Conservation (phyloP, 2,329 filamentous ascomycete genomes). For the Scedosporium minutisporum region DNA sequence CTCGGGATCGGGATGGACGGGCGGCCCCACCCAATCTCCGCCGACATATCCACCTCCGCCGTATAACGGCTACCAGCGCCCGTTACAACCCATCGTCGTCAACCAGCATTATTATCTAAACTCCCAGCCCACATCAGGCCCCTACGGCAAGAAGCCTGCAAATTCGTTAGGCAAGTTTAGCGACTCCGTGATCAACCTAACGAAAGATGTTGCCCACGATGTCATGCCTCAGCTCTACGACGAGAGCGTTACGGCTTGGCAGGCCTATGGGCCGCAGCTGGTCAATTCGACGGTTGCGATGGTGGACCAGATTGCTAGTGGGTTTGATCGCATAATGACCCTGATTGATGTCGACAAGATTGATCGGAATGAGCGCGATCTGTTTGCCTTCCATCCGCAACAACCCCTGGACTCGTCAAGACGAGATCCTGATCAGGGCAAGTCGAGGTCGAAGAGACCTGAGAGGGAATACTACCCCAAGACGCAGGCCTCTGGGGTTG, state of each 20-base stretch:
- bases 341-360: conserved; percentile 4
- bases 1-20: conserved; percentile 14
- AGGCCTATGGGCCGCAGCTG: conserved; percentile 5
- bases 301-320: conserved; percentile 1
- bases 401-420: neutral
- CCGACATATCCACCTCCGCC: neutral
- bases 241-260: conserved; percentile 1
- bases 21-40: conserved; percentile 8
- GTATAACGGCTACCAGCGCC: conserved; percentile 6
- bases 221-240: conserved; percentile 4
- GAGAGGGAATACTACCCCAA: neutral
- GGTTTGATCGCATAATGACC: conserved; percentile 2
- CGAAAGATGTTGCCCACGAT: neutral
- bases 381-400: neutral
- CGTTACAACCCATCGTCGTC: conserved; percentile 34
- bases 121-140: neutral
- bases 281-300: conserved; percentile 2
- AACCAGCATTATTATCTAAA: conserved; percentile 42
- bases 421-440: neutral
- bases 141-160: neutral
- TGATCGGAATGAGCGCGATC: conserved; percentile 3
- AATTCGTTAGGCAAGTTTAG: conserved; percentile 1
- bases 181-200: neutral
- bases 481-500: neutral
- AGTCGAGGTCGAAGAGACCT: neutral